Percentiles rank a stretch among this genome's conserved stretches.
Evolutionary conservation across 352 stramenopile genomes (phyloP).

Genomic region (Phytophthora constricta): DNA sequence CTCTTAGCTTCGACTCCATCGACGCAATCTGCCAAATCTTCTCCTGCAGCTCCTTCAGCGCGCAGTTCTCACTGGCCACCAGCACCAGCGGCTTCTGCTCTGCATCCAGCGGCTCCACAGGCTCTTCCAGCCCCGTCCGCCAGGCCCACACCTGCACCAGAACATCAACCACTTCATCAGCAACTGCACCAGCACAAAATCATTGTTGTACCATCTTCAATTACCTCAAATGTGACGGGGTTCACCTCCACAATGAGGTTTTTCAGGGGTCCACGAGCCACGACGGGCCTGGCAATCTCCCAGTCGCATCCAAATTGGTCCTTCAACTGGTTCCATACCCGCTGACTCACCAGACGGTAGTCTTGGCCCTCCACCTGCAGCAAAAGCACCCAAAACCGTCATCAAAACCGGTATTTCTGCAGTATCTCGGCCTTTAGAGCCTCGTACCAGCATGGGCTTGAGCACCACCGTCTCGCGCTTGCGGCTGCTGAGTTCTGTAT

Average conservation of each 20-base stretch:
- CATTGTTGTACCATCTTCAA: constrained; percentile 1
- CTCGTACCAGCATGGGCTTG: constrained; percentile 56
- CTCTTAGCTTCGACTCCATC: constrained; percentile 33
- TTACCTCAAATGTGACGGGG: constrained; percentile 73
- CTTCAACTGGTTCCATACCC: constrained; percentile 72
- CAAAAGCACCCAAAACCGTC: constrained; percentile 1
- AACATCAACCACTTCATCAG: neutral
- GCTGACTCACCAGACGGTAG: constrained; percentile 72
- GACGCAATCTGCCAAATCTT: constrained; percentile 45
- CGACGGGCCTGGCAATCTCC: constrained; percentile 69
- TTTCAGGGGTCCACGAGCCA: constrained; percentile 45
- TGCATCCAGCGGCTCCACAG: constrained; percentile 37
- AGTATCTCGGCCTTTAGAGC: constrained; percentile 10
- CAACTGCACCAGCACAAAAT: constrained; percentile 15
- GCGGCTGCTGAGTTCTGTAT: constrained; percentile 50
- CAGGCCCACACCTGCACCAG: constrained; percentile 35
- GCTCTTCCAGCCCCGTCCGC: constrained; percentile 27
- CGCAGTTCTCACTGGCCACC: constrained; percentile 41
- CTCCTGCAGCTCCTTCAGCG: constrained; percentile 50
- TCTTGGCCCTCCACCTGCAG: constrained; percentile 64
- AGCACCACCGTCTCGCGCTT: constrained; percentile 59
- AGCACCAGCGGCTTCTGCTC: constrained; percentile 54
- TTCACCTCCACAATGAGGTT: constrained; percentile 75
- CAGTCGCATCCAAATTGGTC: constrained; percentile 74
- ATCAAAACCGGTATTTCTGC: neutral